A percentile compares a stretch with the other conserved stretches of the same genome.
Evolutionary conservation across 768 basidiomycete genomes (phyloP).

Genomic region (Mycena haematopus): DNA sequence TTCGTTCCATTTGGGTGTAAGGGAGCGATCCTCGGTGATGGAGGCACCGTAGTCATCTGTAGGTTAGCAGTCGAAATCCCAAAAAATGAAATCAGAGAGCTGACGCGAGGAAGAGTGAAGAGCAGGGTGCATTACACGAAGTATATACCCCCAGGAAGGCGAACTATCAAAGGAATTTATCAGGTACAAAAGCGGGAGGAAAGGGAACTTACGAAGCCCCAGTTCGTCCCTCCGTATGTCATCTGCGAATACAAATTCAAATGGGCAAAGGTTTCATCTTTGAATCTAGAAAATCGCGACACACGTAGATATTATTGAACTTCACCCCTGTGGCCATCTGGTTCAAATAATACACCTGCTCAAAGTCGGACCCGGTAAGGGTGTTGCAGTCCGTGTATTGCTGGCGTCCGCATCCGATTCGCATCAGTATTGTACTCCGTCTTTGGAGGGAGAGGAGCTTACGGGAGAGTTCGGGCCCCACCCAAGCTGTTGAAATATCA

Average conservation of each 20-base stretch:
- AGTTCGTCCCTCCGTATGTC: conserved; percentile 25
- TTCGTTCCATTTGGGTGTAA: conserved; percentile 23
- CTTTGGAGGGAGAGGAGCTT: not conserved
- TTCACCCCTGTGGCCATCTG: conserved; percentile 24
- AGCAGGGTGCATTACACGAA: conserved; percentile 13
- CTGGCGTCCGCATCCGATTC: not conserved
- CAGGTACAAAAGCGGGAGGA: not conserved
- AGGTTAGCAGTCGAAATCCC: not conserved
- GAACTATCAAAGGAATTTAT: conserved; percentile 12
- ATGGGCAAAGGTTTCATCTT: not conserved
- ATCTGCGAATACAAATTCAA: conserved; percentile 6
- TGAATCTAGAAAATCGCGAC: not conserved
- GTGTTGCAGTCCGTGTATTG: conserved; percentile 24
- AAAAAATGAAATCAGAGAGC: not conserved
- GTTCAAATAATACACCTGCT: conserved; percentile 24
- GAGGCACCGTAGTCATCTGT: conserved; percentile 23
- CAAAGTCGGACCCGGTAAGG: conserved; percentile 24
- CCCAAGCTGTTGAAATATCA: conserved; percentile 14
- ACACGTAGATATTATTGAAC: conserved; percentile 24
- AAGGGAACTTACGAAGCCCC: conserved; percentile 19
- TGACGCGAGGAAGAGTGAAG: not conserved
- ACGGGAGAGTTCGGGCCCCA: conserved; percentile 25
- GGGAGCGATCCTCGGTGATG: conserved; percentile 22
- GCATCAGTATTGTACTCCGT: not conserved
- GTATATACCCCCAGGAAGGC: conserved; percentile 20